Evolutionary conservation across 495 filamentous ascomycete genomes (phyloP), one percentile per base, ranked within the genome.

Genomic region (Aspergillus mulundensis): DNA sequence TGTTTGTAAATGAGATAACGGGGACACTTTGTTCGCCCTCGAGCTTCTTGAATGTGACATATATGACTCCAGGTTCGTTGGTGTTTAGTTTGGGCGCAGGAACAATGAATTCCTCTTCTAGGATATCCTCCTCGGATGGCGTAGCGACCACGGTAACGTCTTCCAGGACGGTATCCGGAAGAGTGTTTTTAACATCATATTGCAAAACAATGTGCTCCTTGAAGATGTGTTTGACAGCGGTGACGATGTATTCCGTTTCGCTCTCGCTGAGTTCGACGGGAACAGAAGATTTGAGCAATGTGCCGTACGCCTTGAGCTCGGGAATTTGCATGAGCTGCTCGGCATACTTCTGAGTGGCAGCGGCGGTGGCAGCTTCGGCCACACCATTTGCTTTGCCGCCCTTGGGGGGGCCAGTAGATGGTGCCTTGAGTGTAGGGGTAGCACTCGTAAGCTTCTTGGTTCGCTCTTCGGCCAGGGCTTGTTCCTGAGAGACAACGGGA

Each of bases 141-240:
- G 88, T 86, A n/a, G 88, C 86, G 12, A 91, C 81, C 44, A 98
- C 87, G 6, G 90, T 90, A 34, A 97, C 91, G 47, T 97, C 91
- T 63, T 94, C 87, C 38, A 99, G 77, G 44, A 97, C 81, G 42
- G 89, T 93, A 54, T 91, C 90, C 3, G 88, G 84, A 15, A 99
- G 82, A 3, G 95, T 99, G 75, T 99, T 99, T 78, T 96, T 97
- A 70, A 99, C 84, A 63, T 97, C 90, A 73, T 95, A 97, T 70
- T 99, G 95, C 48, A 99, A 74, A 14, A 99, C 95, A 59, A 97
- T 81, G 64, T 97, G 88, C 66, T 96, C 89, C 71, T 92, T 93
- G 84, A 96, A 97, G 64, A 97, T 87, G 63, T 99, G 95, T 76
- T 97, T 99, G 71, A 97, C 81, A 10, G 90, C 89, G 16, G 81